Conservation (phyloP, 257 asterid species). For the Gynochthodes officinalis region DNA sequence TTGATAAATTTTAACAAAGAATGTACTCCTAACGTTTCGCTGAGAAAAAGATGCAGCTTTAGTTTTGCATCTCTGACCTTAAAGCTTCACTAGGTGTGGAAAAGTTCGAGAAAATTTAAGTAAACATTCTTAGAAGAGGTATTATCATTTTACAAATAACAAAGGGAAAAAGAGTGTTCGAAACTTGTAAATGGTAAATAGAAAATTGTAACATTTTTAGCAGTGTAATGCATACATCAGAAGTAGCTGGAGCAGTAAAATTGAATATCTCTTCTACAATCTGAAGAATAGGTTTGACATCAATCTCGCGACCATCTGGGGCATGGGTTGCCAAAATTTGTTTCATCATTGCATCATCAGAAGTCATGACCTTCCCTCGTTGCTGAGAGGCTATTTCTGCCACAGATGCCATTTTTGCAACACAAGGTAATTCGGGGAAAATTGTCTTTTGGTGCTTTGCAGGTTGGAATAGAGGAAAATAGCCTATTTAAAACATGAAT, state of each 20-base stretch:
- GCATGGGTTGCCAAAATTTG: constrained; percentile 11
- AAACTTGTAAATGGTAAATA: not conserved
- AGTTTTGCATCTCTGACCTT: too few relatives aligned
- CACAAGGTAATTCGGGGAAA: not conserved
- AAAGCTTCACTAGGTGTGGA: too few relatives aligned
- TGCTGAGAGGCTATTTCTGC: not conserved
- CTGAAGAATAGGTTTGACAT: constrained; percentile 5
- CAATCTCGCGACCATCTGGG: constrained; percentile 8
- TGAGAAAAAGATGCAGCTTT: too few relatives aligned
- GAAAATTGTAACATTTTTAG: not conserved
- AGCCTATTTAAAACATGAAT: not conserved
- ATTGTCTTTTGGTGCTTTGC: not conserved
- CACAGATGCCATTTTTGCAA: not conserved
- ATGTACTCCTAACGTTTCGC: too few relatives aligned
- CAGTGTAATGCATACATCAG: not conserved
- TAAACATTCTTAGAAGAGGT: too few relatives aligned
- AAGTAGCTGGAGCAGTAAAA: not conserved
- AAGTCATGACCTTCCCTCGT: not conserved
- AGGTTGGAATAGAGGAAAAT: not conserved
- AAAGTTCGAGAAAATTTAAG: too few relatives aligned
- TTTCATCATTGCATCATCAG: constrained; percentile 12
- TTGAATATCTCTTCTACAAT: constrained; percentile 10
- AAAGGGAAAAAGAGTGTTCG: too few relatives aligned
- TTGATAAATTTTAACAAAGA: too few relatives aligned
- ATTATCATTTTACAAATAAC: too few relatives aligned